Percentiles rank a stretch among this genome's conserved stretches.
Evolutionary conservation across 148 eudicot genomes (phyloP).

Genomic region (Limonium bicolor): DNA sequence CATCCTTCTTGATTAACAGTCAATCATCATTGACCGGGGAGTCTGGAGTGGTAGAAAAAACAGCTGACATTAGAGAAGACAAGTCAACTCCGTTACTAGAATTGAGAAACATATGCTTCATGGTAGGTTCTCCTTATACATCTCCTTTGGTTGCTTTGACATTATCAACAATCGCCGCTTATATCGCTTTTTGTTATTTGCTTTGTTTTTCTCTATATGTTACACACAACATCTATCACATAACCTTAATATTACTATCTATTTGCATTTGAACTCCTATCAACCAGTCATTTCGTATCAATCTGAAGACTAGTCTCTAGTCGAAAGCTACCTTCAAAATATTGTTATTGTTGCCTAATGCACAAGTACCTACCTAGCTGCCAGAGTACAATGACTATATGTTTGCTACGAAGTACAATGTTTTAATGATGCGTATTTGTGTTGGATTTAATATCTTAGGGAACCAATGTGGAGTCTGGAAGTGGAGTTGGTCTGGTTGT

Average conservation of each 20-base stretch:
- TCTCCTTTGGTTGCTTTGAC: neutral
- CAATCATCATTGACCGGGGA: slow-evolving; percentile 46
- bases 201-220: neutral
- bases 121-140: slow-evolving; percentile 20
- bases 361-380: no score
- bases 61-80: slow-evolving; percentile 31
- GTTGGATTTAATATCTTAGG: slow-evolving; percentile 15
- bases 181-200: neutral
- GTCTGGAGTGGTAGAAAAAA: slow-evolving; percentile 32
- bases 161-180: no score
- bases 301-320: no score
- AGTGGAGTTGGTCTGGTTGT: slow-evolving; percentile 32
- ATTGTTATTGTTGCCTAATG: no score
- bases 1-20: slow-evolving; percentile 22
- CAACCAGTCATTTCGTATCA: no score
- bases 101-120: slow-evolving; percentile 38
- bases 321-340: no score
- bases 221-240: no score
- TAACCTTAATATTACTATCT: no score
- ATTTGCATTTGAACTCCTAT: no score
- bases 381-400: no score
- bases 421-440: no score
- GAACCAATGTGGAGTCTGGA: slow-evolving; percentile 38
- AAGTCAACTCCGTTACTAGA: slow-evolving; percentile 30
- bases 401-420: no score